Conservation (phyloP, 257 asterid genomes). For the Rauvolfia tetraphylla region DNA sequence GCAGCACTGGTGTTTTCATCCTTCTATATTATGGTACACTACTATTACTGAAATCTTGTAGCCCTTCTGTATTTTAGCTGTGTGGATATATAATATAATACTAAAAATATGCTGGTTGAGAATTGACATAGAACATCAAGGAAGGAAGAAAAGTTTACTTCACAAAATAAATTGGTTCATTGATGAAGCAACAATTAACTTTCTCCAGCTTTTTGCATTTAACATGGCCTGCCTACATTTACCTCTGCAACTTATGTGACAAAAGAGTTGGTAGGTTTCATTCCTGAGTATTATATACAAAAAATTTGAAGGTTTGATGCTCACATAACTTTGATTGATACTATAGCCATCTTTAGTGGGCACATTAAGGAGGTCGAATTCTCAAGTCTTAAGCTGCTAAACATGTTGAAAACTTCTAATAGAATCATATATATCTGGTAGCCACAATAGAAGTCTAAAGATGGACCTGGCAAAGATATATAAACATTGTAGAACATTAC, state of each 20-base stretch:
- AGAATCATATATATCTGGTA: not conserved
- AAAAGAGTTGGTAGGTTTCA: too few species aligned
- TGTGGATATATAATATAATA: not conserved
- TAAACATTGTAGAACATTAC: not conserved
- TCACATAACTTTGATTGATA: not conserved
- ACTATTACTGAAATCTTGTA: not conserved
- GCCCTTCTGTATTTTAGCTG: not conserved
- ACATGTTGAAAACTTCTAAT: not conserved
- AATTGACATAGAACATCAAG: not conserved
- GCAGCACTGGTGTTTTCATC: slow-evolving; percentile 63
- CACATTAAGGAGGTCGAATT: not conserved
- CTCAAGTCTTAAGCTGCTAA: not conserved
- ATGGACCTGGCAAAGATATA: not conserved
- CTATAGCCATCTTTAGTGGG: not conserved
- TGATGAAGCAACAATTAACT: not conserved
- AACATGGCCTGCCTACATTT: not conserved
- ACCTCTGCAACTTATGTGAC: not conserved
- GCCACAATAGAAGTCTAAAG: not conserved
- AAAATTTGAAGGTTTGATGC: not conserved
- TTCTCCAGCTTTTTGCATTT: not conserved
- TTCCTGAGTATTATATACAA: too few species aligned
- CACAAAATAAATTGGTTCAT: not conserved
- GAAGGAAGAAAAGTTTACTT: not conserved
- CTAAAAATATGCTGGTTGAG: not conserved
- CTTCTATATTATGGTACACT: slow-evolving; percentile 55